Base-by-base conservation (phyloP, 1,284 basidiomycete species). In the Microbotryomycetes sp. region DNA sequence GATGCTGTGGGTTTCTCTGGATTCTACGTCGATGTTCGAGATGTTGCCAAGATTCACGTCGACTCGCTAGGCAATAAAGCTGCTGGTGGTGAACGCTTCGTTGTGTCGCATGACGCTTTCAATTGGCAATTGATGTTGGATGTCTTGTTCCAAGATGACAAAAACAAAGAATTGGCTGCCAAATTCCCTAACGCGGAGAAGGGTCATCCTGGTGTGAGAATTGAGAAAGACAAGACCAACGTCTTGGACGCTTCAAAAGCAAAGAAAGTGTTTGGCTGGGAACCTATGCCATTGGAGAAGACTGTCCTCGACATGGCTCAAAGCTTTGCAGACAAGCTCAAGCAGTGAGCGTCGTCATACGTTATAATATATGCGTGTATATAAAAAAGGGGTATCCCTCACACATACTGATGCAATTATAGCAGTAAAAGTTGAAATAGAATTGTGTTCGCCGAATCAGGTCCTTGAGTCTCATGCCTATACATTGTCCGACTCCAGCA, bases 11-110 rank as follows among this genome's bases (percentile, higher is more conserved):
- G 46, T 0, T 65, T 70, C 6, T 58, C 68, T 23, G 72, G 75
- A 19, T 70, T 67, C 54, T 69, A 69, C 30, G 75, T 77, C 50
- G 77, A 78, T 56, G 77, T 77, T 16, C 71, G 77, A 2, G 76
- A 78, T 52, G 72, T 77, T 16, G 77, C 77, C 1, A 57, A 68
- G 12, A 68, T 73, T 3, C 77, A 78, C 57, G 62, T 76, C 49
- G 69, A 74, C 36, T 67, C 74, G 7, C 72, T 78, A 25, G 48
- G 69, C 1, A 66, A 60, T 9, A 57, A 67, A 14, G 67, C 73
- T 16, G 76, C 76, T 0, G 73, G 71, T 9, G 71, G 68, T n/a
- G 62, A 77, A 57, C 64, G 77, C 1, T 77, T 75, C 63, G 69
- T 73, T n/a, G 67, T 72, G 46, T 70, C 72, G 1, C 63, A 53